Percentiles rank a stretch among this genome's conserved stretches.
phyloP scores from a whole-genome alignment of 257 asterid genomes.

The Solanum ossicruentum region DNA sequence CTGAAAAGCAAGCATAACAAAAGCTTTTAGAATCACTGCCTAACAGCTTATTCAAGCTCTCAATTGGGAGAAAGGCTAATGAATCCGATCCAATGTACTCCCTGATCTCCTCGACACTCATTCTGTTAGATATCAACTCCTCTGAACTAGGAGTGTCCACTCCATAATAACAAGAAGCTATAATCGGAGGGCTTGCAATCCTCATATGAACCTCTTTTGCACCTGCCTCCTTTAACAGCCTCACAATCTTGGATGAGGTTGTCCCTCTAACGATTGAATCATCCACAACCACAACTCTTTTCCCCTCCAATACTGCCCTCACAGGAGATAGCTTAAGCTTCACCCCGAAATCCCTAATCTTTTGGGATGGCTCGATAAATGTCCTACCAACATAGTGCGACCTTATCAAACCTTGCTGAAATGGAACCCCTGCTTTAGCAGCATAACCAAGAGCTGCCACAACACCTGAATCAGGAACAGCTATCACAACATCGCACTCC shows the following conservation, averaged over 20 bases:
- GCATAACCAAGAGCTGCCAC: conserved; percentile 94
- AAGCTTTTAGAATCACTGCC: conserved; percentile 35
- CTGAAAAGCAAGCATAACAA: conserved; percentile 78
- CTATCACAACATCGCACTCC: conserved; percentile 88
- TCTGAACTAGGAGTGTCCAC: conserved; percentile 77
- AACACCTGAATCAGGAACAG: conserved; percentile 92
- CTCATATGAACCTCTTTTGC: conserved; percentile 96
- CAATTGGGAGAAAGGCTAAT: conserved; percentile 54
- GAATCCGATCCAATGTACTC: conserved; percentile 80
- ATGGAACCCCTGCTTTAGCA: conserved; percentile 76
- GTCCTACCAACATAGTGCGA: conserved; percentile 92
- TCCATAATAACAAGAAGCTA: conserved; percentile 77
- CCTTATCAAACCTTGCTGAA: conserved; percentile 80
- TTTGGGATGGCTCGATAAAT: conserved; percentile 90
- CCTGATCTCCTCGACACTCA: conserved; percentile 65
- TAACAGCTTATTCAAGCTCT: conserved; percentile 32
- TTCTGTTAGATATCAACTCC: conserved; percentile 69
- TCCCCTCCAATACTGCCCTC: conserved; percentile 79
- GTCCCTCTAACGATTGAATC: conserved; percentile 95
- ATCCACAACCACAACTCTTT: conserved; percentile 95
- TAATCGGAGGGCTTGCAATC: conserved; percentile 84
- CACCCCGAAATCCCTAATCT: conserved; percentile 88
- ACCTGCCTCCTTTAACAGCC: conserved; percentile 79
- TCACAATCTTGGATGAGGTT: conserved; percentile 75
- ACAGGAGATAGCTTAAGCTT: conserved; percentile 80